Evolutionary conservation across 2,329 filamentous ascomycete genomes (phyloP).

Genomic region (Pseudogymnoascus sp.): DNA sequence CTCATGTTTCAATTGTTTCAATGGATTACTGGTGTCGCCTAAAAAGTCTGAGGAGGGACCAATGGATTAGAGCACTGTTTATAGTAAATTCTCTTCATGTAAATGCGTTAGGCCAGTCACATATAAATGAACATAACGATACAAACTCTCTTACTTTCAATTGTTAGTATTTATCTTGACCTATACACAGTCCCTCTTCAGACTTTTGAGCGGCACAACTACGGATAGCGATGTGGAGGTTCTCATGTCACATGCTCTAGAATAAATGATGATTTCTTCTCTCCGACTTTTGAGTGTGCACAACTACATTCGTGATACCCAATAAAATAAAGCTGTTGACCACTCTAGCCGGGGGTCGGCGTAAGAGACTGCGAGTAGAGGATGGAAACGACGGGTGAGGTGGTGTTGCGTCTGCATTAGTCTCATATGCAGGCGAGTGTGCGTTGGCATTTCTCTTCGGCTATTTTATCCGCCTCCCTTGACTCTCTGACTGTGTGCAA

Average conservation of each 20-base stretch:
- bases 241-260: constrained; percentile 5
- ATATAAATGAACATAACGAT: too few species aligned
- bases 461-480: constrained; percentile 6
- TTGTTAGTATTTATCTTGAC: too few species aligned
- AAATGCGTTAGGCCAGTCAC: too few species aligned
- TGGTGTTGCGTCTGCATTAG: constrained; percentile 8
- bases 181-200: too few species aligned
- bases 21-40: neutral
- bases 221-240: neutral
- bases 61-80: too few species aligned
- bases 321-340: neutral
- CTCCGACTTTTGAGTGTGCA: neutral
- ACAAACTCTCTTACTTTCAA: too few species aligned
- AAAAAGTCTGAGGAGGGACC: too few species aligned
- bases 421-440: constrained; percentile 8
- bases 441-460: constrained; percentile 7
- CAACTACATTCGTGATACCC: neutral
- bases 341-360: neutral
- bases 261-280: constrained; percentile 6
- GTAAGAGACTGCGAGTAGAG: neutral
- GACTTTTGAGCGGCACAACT: neutral
- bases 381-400: constrained; percentile 8
- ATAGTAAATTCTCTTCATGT: too few species aligned
- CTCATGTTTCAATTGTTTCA: constrained; percentile 1
- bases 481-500: neutral